Base-by-base conservation (phyloP, 2,329 filamentous ascomycete species). In the Sporothrix dimorphospora region DNA sequence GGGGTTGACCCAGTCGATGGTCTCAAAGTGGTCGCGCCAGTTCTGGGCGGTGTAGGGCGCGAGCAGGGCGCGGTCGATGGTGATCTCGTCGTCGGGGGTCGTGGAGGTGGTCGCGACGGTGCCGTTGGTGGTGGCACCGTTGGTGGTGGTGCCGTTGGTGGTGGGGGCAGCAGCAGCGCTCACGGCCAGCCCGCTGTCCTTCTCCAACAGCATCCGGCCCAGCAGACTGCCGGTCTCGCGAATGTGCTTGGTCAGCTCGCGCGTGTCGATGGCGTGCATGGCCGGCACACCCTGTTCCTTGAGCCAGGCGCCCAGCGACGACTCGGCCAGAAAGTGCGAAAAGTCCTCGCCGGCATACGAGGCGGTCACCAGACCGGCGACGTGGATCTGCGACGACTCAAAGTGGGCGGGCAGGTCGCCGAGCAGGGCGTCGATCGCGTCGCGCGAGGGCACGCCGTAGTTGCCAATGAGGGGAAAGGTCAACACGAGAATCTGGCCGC, bases 401-500 rank as follows among this genome's bases (percentile, higher is more conserved):
- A 99, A 98, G 83, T 98, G 88, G 75, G 94, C 94, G 42, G 95
- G 94, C 72, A 98, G 87, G 78, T 94, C 92, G 79, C 91, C 89
- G 68, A 98, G 89, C 71, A 98, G 86, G 80, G 93, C 89, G 81
- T 98, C 95, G 83, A 93, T 87, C 70, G 91, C 89, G 75, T 97
- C 92, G 77, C 94, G 88, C 66, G 93, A 93, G 70, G 96, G 96
- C 38, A 98, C 96, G 81, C 95, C 95, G 84, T 99, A 99, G 86
- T 98, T 99, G 81, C 95, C 95, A 73, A 97, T 92, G 51, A 98
- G 87, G 73, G 95, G 96, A 82, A 97, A 98, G 70, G 95, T 99
- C 79, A 98, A 90, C 82, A 98, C 94, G 77, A 99, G 88, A 78
- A 99, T 97, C 85, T 99, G 95, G 74, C 93, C 93, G 67, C 92